Base-by-base conservation (phyloP, 345 rosid genomes). In the Toxicodendron radicans region DNA sequence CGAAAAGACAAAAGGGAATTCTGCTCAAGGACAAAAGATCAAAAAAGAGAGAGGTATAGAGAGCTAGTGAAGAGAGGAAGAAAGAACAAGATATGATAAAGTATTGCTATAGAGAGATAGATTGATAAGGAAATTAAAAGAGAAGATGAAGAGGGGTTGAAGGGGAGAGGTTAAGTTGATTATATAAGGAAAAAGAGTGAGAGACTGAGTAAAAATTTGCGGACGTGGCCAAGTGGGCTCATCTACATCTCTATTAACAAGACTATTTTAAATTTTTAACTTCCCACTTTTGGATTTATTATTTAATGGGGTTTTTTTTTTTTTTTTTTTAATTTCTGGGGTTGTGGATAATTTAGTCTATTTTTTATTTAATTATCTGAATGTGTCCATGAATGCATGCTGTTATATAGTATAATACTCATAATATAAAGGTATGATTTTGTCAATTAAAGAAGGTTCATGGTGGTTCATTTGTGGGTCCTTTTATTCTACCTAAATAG, bases 131-230 rank as follows among this genome's bases (percentile, higher is more conserved):
- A 45, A 49, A 68, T 62, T 17, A 43, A 45, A 33, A 24, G 6
- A 17, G 73, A 56, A 9, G 11, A 16, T 23, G 18, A 13, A 12
- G 65, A 49, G 73, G 73, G 66, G 27, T 23, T 75, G 54, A 30
- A 64, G 79, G 30, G 54, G 46, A 56, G 80, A 62, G 45, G 60
- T n/a, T 45, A 68, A 20, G 70, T 52, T 61, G 79, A 52, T 80
- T 83, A 66, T 64, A 80, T 83, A 80, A 63, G 79, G 68, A 46
- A 64, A n/a, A 43, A 51, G 60, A 41, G 32, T 48, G 14, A 57
- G 5, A 11, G 20, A 5, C 5, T 62, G 10, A 6, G 65, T 32
- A 13, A 24, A 46, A 66, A 65, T 45, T 23, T 30, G 57, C 59
- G 58, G 7, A 3, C 0, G n/a, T n/a, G n/a, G n/a, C n/a, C n/a